Percentiles rank a stretch among this genome's conserved stretches.
These are phyloP conservation scores for Sphaerulina vaccinii DNA, from an alignment of 2,329 filamentous ascomycete species.

Conservation along the genomic window DNA sequence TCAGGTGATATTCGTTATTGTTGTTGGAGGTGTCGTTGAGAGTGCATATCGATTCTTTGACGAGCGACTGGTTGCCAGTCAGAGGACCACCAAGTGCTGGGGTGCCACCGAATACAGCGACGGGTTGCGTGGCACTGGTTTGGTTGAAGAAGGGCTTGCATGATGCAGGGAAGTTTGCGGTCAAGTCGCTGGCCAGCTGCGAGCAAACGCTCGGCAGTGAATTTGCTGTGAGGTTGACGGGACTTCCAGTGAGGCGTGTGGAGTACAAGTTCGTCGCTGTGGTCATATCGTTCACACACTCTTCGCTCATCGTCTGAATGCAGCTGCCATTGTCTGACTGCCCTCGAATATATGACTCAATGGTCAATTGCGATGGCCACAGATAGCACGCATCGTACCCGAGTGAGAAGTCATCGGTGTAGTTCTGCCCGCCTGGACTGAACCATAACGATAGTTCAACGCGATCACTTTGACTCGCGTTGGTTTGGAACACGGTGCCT, in stretches of 20 bases:
- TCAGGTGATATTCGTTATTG: conserved; percentile 11
- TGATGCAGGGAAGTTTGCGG: conserved; percentile 17
- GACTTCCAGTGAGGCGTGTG: conserved; percentile 7
- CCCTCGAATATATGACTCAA: conserved; percentile 14
- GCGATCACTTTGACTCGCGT: conserved; percentile 1
- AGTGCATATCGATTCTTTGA: conserved; percentile 5
- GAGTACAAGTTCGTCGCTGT: conserved; percentile 1
- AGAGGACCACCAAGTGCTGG: conserved; percentile 17
- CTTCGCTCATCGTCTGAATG: conserved; percentile 10
- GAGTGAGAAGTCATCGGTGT: conserved; percentile 11
- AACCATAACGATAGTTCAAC: conserved; percentile 20
- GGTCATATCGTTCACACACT: conserved; percentile 16
- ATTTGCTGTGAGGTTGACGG: conserved; percentile 13
- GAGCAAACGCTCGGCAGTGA: conserved; percentile 18
- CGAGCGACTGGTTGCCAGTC: conserved; percentile 11
- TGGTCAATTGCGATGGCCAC: conserved; percentile 3
- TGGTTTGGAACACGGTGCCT: conserved; percentile 14
- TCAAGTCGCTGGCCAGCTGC: conserved; percentile 11
- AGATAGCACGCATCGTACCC: conserved; percentile 21
- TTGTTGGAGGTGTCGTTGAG: background rate
- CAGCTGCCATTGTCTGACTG: conserved; percentile 18
- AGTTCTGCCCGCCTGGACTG: conserved; percentile 11
- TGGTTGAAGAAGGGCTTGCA: conserved; percentile 19
- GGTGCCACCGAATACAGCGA: conserved; percentile 4
- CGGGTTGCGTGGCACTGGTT: background rate